Evolutionary conservation across 1,139 yeast genomes (phyloP).

Genomic region (Magnusiomyces ingens): DNA sequence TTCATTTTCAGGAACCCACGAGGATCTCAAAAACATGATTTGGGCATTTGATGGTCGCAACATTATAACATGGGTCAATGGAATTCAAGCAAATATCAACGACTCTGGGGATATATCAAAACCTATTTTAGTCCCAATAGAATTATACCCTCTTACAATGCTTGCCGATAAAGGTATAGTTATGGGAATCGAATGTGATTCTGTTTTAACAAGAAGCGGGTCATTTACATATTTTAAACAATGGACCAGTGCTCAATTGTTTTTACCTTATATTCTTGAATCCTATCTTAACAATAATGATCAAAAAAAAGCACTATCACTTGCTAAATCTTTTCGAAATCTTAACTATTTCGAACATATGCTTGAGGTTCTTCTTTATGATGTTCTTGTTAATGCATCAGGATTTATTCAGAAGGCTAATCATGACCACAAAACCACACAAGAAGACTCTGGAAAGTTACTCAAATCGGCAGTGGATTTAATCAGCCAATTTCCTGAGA

Average conservation of each 20-base stretch:
- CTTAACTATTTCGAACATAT: constrained; percentile 45
- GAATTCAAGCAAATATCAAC: constrained; percentile 7
- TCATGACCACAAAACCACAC: not conserved
- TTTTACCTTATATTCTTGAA: constrained; percentile 33
- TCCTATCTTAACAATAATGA: constrained; percentile 26
- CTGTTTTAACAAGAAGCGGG: constrained; percentile 31
- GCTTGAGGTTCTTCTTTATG: constrained; percentile 41
- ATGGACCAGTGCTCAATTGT: constrained; percentile 34
- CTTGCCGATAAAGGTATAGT: constrained; percentile 36
- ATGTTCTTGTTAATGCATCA: constrained; percentile 29
- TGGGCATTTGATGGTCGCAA: constrained; percentile 41
- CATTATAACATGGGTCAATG: constrained; percentile 30
- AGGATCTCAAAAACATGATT: constrained; percentile 23
- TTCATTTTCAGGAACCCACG: constrained; percentile 20
- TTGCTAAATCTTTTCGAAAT: constrained; percentile 37
- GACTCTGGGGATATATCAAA: not conserved
- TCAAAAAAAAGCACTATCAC: constrained; percentile 26
- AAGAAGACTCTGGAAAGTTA: constrained; percentile 5
- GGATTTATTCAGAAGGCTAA: not conserved
- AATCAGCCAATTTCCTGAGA: constrained; percentile 32
- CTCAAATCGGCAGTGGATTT: constrained; percentile 25
- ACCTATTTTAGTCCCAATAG: constrained; percentile 28
- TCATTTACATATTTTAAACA: constrained; percentile 32
- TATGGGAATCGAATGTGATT: constrained; percentile 36
- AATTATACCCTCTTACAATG: constrained; percentile 37